Evolutionary conservation across 2,329 filamentous ascomycete species (phyloP).

Genomic region (Thermothelomyces thermophilus): DNA sequence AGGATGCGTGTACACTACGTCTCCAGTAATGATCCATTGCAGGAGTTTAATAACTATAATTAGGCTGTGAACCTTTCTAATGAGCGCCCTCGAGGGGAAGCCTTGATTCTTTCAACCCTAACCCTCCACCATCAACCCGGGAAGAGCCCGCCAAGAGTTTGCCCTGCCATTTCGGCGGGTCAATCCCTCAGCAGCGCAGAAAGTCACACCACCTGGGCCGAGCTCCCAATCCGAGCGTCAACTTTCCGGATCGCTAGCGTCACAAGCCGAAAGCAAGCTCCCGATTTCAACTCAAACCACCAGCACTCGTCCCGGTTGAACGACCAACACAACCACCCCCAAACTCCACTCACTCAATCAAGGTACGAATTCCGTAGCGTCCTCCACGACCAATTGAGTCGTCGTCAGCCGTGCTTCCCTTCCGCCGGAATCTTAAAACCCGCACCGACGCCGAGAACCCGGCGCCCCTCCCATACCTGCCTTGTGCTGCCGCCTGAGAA

Average conservation of each 20-base stretch:
- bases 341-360: conserved; percentile 13
- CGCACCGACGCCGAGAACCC: no score
- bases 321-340: not conserved
- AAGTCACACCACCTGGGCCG: conserved; percentile 24
- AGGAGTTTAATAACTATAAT: no score
- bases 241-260: conserved; percentile 15
- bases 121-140: not conserved
- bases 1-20: no score
- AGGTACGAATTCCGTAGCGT: conserved; percentile 6
- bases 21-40: no score
- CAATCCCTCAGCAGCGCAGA: conserved; percentile 9
- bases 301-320: not conserved
- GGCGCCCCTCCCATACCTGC: no score
- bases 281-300: conserved; percentile 13
- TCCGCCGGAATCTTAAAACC: no score
- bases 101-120: conserved; percentile 1
- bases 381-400: not conserved
- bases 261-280: conserved; percentile 14
- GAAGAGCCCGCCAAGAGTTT: conserved; percentile 1
- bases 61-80: no score
- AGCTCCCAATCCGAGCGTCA: conserved; percentile 17
- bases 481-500: no score
- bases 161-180: conserved; percentile 7
- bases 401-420: not conserved
- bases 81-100: no score